A percentile compares a stretch with the other conserved stretches of the same genome.
Conservation (phyloP, 2,329 filamentous ascomycete species). For the Neurospora crassa region DNA sequence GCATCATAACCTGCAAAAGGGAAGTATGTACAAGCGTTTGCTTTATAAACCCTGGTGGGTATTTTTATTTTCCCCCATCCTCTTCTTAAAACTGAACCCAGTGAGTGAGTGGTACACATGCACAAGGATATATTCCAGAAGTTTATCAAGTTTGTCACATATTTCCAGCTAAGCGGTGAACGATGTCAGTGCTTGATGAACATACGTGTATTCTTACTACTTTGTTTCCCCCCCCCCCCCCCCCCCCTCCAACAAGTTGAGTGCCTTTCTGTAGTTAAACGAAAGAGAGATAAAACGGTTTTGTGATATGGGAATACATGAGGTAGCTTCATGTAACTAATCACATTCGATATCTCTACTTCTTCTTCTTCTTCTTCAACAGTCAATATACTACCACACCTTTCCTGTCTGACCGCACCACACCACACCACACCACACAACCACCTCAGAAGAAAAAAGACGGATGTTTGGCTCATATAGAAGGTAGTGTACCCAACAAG, state of each 20-base stretch:
- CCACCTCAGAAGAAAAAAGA: not conserved
- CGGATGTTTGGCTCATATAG: not conserved
- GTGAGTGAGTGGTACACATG: not conserved
- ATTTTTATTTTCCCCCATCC: too few relatives aligned
- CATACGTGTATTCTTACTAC: too few relatives aligned
- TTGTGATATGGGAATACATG: not conserved
- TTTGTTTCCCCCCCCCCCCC: too few relatives aligned
- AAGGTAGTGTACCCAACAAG: too few relatives aligned
- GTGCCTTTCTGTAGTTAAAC: not conserved
- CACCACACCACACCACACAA: not conserved
- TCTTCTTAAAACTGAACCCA: too few relatives aligned
- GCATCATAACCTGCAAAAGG: not conserved
- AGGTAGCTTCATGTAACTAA: not conserved
- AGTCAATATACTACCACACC: not conserved
- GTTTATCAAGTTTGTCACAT: not conserved
- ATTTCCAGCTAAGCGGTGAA: not conserved
- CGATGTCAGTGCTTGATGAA: not conserved
- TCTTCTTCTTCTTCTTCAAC: not conserved
- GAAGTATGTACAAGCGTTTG: not conserved
- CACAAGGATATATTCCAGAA: not conserved
- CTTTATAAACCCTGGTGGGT: not conserved
- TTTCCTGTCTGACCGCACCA: not conserved
- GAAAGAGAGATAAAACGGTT: not conserved
- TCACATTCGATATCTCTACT: not conserved
- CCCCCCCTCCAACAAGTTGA: too few relatives aligned